phyloP scores from a whole-genome alignment of 441 rosid genomes.

The Gossypium lobatum region DNA sequence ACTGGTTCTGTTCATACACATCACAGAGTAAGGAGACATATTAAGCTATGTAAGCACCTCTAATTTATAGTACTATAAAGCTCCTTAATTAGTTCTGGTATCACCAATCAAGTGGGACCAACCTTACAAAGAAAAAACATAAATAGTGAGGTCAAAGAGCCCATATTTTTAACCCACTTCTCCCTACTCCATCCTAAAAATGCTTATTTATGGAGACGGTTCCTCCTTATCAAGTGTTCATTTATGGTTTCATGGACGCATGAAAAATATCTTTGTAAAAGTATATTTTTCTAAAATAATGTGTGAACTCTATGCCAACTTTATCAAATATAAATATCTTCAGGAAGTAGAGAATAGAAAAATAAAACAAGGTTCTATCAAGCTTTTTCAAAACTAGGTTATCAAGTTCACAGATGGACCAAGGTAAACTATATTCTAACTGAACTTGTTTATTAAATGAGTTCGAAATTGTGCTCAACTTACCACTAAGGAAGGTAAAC shows the following conservation, averaged over 20 bases:
- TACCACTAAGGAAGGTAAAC: neutral
- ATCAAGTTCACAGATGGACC: neutral
- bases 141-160: neutral
- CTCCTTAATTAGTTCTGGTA: neutral
- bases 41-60: neutral
- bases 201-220: neutral
- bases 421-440: neutral
- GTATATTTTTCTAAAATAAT: neutral
- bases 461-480: neutral
- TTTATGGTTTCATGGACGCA: neutral
- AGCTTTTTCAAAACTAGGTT: neutral
- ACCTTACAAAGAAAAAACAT: neutral
- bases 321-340: neutral
- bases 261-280: neutral
- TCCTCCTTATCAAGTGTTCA: neutral
- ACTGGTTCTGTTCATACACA: neutral
- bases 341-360: neutral
- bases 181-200: neutral
- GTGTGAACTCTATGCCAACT: neutral
- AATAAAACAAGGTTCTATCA: neutral
- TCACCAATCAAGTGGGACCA: neutral
- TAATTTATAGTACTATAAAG: neutral
- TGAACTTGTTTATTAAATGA: neutral
- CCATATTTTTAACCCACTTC: neutral
- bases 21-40: neutral